Evolutionary conservation across 208 protist genomes (phyloP).

Genomic region (Herpetomonas samuelpessoai): DNA sequence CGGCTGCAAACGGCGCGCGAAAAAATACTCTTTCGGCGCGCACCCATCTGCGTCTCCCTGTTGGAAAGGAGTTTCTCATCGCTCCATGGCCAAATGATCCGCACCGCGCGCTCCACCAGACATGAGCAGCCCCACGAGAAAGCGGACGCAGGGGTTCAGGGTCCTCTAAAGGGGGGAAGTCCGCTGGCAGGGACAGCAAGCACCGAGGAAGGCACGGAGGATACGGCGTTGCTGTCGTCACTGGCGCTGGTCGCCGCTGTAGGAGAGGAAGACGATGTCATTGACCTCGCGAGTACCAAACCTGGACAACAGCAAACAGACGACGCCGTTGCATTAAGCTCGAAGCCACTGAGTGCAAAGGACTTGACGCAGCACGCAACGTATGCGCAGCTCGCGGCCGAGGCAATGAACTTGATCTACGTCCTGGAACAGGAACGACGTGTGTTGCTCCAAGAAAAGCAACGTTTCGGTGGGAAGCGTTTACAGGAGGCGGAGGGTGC

Average conservation of each 20-base stretch:
- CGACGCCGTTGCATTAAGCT: too few species aligned
- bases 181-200: too few species aligned
- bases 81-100: conserved; percentile 14
- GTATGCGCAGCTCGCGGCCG: conserved; percentile 17
- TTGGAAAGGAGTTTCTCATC: conserved; percentile 55
- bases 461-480: not conserved
- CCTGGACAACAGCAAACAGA: too few species aligned
- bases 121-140: too few species aligned
- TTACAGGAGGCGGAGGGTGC: not conserved
- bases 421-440: conserved; percentile 47
- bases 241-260: too few species aligned
- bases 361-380: conserved; percentile 2
- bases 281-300: too few species aligned
- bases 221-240: too few species aligned
- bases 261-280: too few species aligned
- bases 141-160: too few species aligned
- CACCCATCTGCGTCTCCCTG: conserved; percentile 65
- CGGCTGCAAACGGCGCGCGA: conserved; percentile 21
- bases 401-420: conserved; percentile 38
- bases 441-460: conserved; percentile 25
- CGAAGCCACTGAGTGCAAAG: not conserved
- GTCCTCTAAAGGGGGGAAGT: too few species aligned
- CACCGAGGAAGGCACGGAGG: too few species aligned
- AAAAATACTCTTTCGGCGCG: conserved; percentile 61
- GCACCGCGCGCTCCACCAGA: too few species aligned